These are phyloP conservation scores for Asterionellopsis glacialis DNA, from an alignment of 108 stramenopile species.

Conservation along the genomic window DNA sequence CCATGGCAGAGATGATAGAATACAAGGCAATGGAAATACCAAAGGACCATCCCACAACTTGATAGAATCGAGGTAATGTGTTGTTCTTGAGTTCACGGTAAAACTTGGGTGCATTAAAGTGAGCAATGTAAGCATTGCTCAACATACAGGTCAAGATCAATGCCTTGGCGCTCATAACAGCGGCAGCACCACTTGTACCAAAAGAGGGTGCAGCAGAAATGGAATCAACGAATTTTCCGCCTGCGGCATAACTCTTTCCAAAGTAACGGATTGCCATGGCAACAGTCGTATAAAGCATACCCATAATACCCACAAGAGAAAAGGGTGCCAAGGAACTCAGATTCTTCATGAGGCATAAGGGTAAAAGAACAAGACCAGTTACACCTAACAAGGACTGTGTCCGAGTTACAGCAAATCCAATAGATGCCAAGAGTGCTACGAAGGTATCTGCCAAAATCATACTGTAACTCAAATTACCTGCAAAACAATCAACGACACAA, in stretches of 20 bases:
- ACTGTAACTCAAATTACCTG: slow-evolving; percentile 84
- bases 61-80: slow-evolving; percentile 79
- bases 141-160: slow-evolving; percentile 93
- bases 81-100: slow-evolving; percentile 91
- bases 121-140: slow-evolving; percentile 89
- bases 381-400: slow-evolving; percentile 58
- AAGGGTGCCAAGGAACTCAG: slow-evolving; percentile 82
- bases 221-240: slow-evolving; percentile 55
- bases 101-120: slow-evolving; percentile 88
- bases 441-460: slow-evolving; percentile 96
- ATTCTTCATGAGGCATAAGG: slow-evolving; percentile 90
- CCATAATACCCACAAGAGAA: slow-evolving; percentile 80
- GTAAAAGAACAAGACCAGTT: slow-evolving; percentile 80
- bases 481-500: slow-evolving; percentile 85
- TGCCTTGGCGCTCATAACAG: slow-evolving; percentile 68
- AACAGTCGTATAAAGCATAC: slow-evolving; percentile 86
- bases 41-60: slow-evolving; percentile 79
- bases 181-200: slow-evolving; percentile 60
- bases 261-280: slow-evolving; percentile 79
- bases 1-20: slow-evolving; percentile 71
- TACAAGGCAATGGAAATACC: slow-evolving; percentile 67
- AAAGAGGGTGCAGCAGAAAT: slow-evolving; percentile 68
- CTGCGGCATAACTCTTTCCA: slow-evolving; percentile 69
- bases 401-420: slow-evolving; percentile 62
- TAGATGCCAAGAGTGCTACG: slow-evolving; percentile 60